Base-by-base conservation (phyloP, 2,329 filamentous ascomycete species). In the Beauveria medogensis region DNA sequence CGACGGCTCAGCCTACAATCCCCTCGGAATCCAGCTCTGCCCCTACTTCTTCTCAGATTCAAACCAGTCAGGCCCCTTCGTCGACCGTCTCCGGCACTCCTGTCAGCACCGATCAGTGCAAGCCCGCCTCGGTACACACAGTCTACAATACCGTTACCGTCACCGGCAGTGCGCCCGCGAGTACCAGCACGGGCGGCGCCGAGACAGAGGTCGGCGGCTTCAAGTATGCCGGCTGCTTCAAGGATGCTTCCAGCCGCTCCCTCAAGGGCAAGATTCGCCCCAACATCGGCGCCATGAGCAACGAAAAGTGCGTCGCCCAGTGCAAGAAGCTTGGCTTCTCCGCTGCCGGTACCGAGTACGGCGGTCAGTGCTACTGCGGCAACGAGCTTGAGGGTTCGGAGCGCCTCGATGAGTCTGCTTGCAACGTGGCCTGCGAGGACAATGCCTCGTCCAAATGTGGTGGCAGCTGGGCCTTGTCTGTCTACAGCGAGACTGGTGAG, bases 361-460 rank as follows among this genome's bases (percentile, higher is more conserved):
- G 71, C 24, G 71, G 71, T n/a, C 77, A 84, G 68, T 85, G 82
- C 71, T 84, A 77, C 72, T 85, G 80, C 65, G 78, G 74, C 53
- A 70, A 73, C 60, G 64, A 67, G 28, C 65, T 70, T 26, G 57
- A 64, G 6, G 71, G 72, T 47, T 75, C 73, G 30, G 69, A 73
- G 53, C 71, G 73, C 63, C 66, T 83, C 20, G 74, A 76, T 50
- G 78, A 80, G 3, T 70, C 68, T 8, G 65, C 67, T 14, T 86
- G 83, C 71, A 69, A 70, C 40, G 76, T 74, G 62, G 70, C 77
- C 1, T 85, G 83, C 67, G 75, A 77, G 56, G 82, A 80, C 24
- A 77, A 82, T 64, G 63, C 63, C 2, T 69, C 67, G 12, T 71
- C 82, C 67, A 73, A 73, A 6, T 86, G 83, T 65, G 83, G 82